phyloP scores from a whole-genome alignment of 345 rosid genomes.

The Linum tenue region DNA sequence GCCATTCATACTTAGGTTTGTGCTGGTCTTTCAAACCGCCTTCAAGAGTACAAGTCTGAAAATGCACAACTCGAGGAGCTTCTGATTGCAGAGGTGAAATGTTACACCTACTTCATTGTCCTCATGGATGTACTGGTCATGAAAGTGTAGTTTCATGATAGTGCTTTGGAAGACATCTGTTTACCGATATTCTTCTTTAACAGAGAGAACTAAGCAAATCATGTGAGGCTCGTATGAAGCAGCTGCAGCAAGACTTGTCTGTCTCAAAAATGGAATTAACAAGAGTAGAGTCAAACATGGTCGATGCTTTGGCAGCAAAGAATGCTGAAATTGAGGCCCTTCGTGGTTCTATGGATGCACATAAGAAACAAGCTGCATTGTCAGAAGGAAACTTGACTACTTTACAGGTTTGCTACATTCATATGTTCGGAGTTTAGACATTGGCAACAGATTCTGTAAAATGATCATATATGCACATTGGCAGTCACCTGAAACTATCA shows the following conservation, averaged over 20 bases:
- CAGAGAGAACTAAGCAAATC: conserved; percentile 96
- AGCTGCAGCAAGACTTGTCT: conserved; percentile 77
- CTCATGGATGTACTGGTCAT: neutral
- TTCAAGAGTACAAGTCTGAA: conserved; percentile 93
- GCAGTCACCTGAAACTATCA: neutral
- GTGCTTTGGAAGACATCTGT: conserved; percentile 13
- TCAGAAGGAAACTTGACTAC: conserved; percentile 87
- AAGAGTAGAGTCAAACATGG: conserved; percentile 72
- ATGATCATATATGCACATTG: too few species aligned
- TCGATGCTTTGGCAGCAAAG: conserved; percentile 82
- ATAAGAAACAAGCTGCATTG: conserved; percentile 75
- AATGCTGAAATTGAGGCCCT: conserved; percentile 88
- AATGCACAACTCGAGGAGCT: conserved; percentile 99
- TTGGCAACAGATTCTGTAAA: neutral
- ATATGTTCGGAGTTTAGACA: neutral
- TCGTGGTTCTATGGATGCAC: conserved; percentile 57
- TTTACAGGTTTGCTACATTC: conserved; percentile 49
- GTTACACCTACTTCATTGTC: neutral
- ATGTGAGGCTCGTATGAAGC: conserved; percentile 69
- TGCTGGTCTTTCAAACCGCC: conserved; percentile 91
- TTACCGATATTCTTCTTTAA: conserved; percentile 21
- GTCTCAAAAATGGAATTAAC: conserved; percentile 63
- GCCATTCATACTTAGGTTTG: conserved; percentile 48
- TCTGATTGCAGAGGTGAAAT: conserved; percentile 79
- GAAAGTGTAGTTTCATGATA: conserved; percentile 1